Conservation (phyloP, 192 early-diverging fungal species). For the Podila verticillata region DNA sequence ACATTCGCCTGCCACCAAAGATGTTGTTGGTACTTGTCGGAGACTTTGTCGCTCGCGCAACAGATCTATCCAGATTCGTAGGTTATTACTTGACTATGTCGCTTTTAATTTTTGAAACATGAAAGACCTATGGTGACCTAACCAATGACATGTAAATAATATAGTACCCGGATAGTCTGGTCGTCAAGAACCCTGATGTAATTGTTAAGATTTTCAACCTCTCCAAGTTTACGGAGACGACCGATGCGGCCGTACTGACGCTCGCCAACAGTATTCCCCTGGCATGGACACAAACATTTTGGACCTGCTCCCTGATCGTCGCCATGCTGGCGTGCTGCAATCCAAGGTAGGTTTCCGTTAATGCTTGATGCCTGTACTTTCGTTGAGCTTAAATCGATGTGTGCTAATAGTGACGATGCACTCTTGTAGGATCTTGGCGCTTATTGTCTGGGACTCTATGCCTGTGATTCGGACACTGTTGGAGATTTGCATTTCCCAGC, state of each 20-base stretch:
- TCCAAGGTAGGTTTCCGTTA: slow-evolving; percentile 12
- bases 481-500: slow-evolving; percentile 47
- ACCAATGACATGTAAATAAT: background rate
- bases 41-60: slow-evolving; percentile 29
- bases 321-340: slow-evolving; percentile 38
- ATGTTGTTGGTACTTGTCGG: slow-evolving; percentile 20
- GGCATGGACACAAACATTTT: slow-evolving; percentile 37
- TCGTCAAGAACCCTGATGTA: slow-evolving; percentile 36
- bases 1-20: slow-evolving; percentile 31
- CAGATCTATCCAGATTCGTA: slow-evolving; percentile 45
- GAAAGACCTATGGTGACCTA: no score
- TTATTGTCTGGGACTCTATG: slow-evolving; percentile 52
- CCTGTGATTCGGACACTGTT: slow-evolving; percentile 37
- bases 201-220: slow-evolving; percentile 40
- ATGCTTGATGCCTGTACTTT: background rate
- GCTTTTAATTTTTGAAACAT: no score
- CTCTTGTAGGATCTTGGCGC: slow-evolving; percentile 29
- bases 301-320: slow-evolving; percentile 31
- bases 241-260: slow-evolving; percentile 6
- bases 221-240: slow-evolving; percentile 21
- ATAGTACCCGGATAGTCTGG: slow-evolving; percentile 35
- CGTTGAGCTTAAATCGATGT: no score
- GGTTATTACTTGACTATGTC: background rate
- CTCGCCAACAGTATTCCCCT: slow-evolving; percentile 26
- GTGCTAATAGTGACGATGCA: background rate